Evolutionary conservation across 2,329 filamentous ascomycete genomes (phyloP).

Genomic region (Neonectria neomacrospora): DNA sequence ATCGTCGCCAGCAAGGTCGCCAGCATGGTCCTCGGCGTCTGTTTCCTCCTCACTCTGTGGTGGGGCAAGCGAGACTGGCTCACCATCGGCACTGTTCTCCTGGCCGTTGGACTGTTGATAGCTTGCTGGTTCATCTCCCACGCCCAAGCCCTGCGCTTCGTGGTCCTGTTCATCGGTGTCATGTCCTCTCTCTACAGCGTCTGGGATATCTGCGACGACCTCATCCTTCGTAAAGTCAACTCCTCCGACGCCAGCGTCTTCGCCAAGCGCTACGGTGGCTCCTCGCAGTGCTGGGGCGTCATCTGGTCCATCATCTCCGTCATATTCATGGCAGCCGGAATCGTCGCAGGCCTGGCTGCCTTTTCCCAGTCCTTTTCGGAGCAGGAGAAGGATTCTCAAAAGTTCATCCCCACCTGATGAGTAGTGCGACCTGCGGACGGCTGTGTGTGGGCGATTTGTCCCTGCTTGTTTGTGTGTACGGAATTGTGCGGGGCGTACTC

Average conservation of each 20-base stretch:
- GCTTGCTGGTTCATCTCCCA: conserved; percentile 85
- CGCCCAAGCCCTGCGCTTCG: conserved; percentile 77
- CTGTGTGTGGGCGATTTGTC: conserved; percentile 7
- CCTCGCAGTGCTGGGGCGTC: conserved; percentile 83
- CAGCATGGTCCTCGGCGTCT: conserved; percentile 76
- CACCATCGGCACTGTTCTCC: conserved; percentile 75
- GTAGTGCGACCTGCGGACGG: not conserved
- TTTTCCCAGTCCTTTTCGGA: conserved; percentile 77
- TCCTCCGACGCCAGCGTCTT: conserved; percentile 83
- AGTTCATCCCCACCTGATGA: conserved; percentile 66
- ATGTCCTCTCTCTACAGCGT: conserved; percentile 85
- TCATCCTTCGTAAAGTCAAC: conserved; percentile 84
- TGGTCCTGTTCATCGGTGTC: conserved; percentile 83
- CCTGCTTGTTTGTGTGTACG: conserved; percentile 12
- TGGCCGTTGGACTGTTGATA: conserved; percentile 76
- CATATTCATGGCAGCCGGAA: conserved; percentile 76
- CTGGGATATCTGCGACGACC: conserved; percentile 87
- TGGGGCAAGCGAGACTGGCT: conserved; percentile 84
- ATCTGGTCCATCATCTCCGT: conserved; percentile 81
- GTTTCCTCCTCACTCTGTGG: conserved; percentile 83
- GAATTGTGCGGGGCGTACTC: conserved; percentile 16
- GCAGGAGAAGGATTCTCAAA: conserved; percentile 74
- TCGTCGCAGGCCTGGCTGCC: conserved; percentile 80
- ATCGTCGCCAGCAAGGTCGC: conserved; percentile 85
- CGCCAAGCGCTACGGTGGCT: conserved; percentile 80